Percentiles rank a stretch among this genome's conserved stretches.
Conservation (phyloP, 2,329 filamentous ascomycete species). For the Teratosphaeria gauchensis region DNA sequence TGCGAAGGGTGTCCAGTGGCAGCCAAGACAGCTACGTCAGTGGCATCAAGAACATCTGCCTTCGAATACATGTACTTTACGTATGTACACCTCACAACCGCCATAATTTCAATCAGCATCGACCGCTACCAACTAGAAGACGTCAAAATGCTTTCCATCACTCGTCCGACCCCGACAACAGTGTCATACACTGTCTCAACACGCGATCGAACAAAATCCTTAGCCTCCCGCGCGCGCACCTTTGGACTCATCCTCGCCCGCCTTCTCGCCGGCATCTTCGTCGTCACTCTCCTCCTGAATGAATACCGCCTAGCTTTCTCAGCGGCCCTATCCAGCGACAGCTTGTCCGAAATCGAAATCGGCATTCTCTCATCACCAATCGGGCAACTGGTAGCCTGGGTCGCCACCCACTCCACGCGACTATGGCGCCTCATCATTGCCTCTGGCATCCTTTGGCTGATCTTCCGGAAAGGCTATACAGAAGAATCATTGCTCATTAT, state of each 20-base stretch:
- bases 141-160: constrained; percentile 22
- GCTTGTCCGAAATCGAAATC: not conserved
- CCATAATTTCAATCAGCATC: not conserved
- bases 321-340: not conserved
- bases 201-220: constrained; percentile 43
- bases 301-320: constrained; percentile 15
- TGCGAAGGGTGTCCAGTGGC: no score
- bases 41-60: not conserved
- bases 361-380: constrained; percentile 1
- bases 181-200: constrained; percentile 88
- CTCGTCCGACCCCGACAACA: constrained; percentile 61
- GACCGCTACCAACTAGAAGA: not conserved
- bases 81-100: no score
- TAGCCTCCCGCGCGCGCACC: constrained; percentile 32
- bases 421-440: constrained; percentile 32
- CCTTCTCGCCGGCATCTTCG: constrained; percentile 32
- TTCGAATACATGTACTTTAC: not conserved
- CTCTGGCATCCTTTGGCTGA: constrained; percentile 10
- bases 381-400: constrained; percentile 1
- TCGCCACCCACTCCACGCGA: constrained; percentile 23
- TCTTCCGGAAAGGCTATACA: constrained; percentile 27
- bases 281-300: constrained; percentile 23
- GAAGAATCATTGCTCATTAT: constrained; percentile 84
- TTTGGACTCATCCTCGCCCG: constrained; percentile 35
- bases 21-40: not conserved